Conservation (phyloP, 805 yeast genomes). For the Lachancea sp. region DNA sequence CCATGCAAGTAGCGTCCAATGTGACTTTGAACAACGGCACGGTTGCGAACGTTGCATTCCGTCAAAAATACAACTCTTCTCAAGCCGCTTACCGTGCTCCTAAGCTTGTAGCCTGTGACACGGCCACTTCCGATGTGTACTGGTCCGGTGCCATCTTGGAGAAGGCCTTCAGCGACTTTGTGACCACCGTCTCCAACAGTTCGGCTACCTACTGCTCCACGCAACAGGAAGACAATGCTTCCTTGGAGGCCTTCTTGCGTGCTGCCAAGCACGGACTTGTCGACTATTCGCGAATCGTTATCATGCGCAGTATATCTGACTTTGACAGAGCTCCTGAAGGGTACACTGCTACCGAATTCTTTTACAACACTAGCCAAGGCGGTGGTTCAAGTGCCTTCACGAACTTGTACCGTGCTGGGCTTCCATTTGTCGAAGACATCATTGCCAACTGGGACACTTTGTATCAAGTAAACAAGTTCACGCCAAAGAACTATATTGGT, state of each 20-base stretch:
- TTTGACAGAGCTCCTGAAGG: constrained; percentile 48
- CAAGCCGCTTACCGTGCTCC: constrained; percentile 46
- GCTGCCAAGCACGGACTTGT: constrained; percentile 48
- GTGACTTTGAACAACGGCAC: constrained; percentile 43
- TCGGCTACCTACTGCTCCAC: constrained; percentile 54
- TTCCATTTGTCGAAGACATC: constrained; percentile 49
- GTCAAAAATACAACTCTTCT: constrained; percentile 42
- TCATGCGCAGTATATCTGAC: constrained; percentile 58
- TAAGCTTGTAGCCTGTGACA: constrained; percentile 47
- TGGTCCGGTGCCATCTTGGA: constrained; percentile 49
- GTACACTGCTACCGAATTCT: constrained; percentile 42
- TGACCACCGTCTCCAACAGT: constrained; percentile 49
- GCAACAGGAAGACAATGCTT: constrained; percentile 64
- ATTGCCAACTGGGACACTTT: constrained; percentile 41
- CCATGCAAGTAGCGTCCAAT: constrained; percentile 44
- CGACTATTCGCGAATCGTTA: constrained; percentile 50
- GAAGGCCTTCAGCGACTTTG: constrained; percentile 44
- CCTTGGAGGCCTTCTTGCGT: constrained; percentile 53
- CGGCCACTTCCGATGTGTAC: constrained; percentile 54
- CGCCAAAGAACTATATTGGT: constrained; percentile 52
- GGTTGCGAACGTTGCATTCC: constrained; percentile 38
- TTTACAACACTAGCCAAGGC: constrained; percentile 44
- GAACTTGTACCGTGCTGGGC: constrained; percentile 49
- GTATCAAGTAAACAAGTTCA: constrained; percentile 32
- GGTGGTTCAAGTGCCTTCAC: constrained; percentile 44